Percentiles rank a stretch among this genome's conserved stretches.
phyloP scores from a whole-genome alignment of 768 basidiomycete genomes.

The Mrakia hoshinonis region DNA sequence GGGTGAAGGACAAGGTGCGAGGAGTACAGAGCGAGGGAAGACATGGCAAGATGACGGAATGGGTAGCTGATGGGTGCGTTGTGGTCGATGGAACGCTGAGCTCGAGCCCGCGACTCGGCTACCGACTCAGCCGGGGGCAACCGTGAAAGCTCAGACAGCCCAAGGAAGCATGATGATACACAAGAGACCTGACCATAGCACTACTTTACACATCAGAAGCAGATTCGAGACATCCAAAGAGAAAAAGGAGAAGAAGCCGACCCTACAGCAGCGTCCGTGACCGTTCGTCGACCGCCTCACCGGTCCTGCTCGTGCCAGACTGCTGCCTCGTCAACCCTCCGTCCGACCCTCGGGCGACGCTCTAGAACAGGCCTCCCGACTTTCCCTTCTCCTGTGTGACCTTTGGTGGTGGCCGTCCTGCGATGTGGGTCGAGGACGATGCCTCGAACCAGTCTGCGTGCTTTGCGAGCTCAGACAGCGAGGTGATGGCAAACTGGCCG shows the following conservation, averaged over 20 bases:
- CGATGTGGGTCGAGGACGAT: neutral
- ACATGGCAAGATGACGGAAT: neutral
- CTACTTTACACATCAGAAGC: too few relatives aligned
- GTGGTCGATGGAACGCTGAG: neutral
- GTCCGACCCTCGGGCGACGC: neutral
- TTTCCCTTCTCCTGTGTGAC: neutral
- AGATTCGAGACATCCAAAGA: too few relatives aligned
- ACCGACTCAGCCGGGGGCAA: too few relatives aligned
- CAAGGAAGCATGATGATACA: too few relatives aligned
- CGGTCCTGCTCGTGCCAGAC: too few relatives aligned
- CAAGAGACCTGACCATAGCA: too few relatives aligned
- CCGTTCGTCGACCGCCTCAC: too few relatives aligned
- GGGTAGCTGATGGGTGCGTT: too few relatives aligned
- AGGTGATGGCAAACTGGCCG: conserved; percentile 10
- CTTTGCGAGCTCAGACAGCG: conserved; percentile 1
- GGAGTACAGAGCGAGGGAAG: conserved; percentile 13
- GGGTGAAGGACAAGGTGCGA: conserved; percentile 74
- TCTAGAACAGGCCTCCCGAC: neutral
- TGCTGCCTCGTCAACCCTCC: neutral
- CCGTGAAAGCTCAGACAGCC: too few relatives aligned
- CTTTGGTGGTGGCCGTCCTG: neutral
- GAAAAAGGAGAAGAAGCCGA: too few relatives aligned
- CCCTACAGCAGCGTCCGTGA: too few relatives aligned
- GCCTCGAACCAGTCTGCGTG: conserved; percentile 11
- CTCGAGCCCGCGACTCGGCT: too few relatives aligned